Evolutionary conservation across 768 basidiomycete genomes (phyloP).

Genomic region (Trametes gibbosa): DNA sequence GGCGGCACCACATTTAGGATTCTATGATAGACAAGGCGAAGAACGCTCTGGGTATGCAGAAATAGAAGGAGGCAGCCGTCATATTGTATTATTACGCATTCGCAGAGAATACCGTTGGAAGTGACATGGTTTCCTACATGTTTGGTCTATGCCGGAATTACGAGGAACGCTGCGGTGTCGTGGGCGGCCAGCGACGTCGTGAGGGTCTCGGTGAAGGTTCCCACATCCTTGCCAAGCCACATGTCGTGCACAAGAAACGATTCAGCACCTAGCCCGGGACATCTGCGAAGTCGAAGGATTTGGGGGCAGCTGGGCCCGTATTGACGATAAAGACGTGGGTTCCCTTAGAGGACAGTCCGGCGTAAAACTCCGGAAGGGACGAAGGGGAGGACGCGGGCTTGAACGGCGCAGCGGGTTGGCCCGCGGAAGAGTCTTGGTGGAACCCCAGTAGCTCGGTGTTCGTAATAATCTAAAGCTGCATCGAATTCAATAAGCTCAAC

Average conservation of each 20-base stretch:
- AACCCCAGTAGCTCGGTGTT: slow-evolving; percentile 54
- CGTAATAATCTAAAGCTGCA: slow-evolving; percentile 48
- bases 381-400: slow-evolving; percentile 39
- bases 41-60: slow-evolving; percentile 28
- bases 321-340: slow-evolving; percentile 56
- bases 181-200: slow-evolving; percentile 44
- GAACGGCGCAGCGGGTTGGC: slow-evolving; percentile 49
- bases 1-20: slow-evolving; percentile 4
- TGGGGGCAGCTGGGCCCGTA: slow-evolving; percentile 39
- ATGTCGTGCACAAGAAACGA: slow-evolving; percentile 49
- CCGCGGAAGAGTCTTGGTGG: slow-evolving; percentile 47
- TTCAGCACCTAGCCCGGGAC: slow-evolving; percentile 41
- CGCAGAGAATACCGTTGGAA: too few relatives aligned
- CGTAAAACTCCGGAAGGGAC: slow-evolving; percentile 51
- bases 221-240: slow-evolving; percentile 48
- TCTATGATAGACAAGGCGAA: slow-evolving; percentile 31
- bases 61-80: not conserved
- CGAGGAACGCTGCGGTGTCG: slow-evolving; percentile 51
- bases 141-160: slow-evolving; percentile 28
- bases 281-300: slow-evolving; percentile 44
- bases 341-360: slow-evolving; percentile 48
- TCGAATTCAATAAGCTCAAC: slow-evolving; percentile 39
- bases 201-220: slow-evolving; percentile 39
- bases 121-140: too few relatives aligned
- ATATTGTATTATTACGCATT: not conserved